These are phyloP conservation scores for Hymenoscyphus linearis DNA, from an alignment of 2,329 filamentous ascomycete species.

Conservation along the genomic window DNA sequence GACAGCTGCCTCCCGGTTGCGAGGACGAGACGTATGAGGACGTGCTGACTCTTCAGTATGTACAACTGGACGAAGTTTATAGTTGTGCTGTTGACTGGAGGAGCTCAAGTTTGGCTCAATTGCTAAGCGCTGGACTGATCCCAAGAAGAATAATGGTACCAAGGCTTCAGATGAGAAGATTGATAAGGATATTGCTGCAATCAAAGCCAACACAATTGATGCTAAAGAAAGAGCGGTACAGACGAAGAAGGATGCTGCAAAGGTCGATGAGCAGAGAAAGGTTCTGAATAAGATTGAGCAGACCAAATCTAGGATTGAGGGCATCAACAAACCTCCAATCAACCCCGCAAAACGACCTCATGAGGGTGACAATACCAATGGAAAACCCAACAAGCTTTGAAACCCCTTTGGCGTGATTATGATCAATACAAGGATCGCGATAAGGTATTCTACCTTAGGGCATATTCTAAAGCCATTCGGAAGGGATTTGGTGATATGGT, in stretches of 20 bases:
- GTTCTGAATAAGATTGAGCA: constrained; percentile 22
- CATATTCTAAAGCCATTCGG: background rate
- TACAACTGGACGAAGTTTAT: background rate
- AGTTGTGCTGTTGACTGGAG: constrained; percentile 40
- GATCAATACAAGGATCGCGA: background rate
- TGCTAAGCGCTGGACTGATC: constrained; percentile 46
- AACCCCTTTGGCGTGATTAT: background rate
- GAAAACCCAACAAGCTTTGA: background rate
- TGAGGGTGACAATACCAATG: constrained; percentile 28
- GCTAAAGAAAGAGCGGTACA: constrained; percentile 34
- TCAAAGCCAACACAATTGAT: constrained; percentile 38
- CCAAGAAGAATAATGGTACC: constrained; percentile 26
- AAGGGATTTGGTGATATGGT: background rate
- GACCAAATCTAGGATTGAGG: constrained; percentile 20
- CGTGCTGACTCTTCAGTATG: background rate
- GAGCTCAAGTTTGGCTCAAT: constrained; percentile 63
- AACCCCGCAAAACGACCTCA: constrained; percentile 29
- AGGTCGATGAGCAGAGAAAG: constrained; percentile 24
- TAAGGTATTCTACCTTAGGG: background rate
- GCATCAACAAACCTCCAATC: constrained; percentile 15
- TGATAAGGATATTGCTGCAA: constrained; percentile 55
- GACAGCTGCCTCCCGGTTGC: background rate
- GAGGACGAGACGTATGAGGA: background rate
- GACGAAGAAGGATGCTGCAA: constrained; percentile 38
- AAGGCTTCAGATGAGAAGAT: constrained; percentile 60